Conservation (phyloP, 2,329 filamentous ascomycete species). For the Fusarium camptoceras region DNA sequence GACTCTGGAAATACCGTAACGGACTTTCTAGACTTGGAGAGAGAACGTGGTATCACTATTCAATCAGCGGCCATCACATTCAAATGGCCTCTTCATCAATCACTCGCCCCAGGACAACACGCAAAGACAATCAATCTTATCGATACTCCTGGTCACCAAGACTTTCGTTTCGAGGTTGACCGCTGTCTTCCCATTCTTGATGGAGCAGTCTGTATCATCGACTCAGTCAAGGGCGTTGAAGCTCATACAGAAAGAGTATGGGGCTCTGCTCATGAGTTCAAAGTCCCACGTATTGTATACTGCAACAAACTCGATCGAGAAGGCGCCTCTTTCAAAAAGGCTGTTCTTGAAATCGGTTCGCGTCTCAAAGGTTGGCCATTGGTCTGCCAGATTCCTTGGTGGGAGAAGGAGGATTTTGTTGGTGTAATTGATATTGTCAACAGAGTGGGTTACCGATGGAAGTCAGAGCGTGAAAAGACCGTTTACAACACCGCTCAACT, state of each 20-base stretch:
- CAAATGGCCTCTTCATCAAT: constrained; percentile 79
- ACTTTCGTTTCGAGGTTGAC: constrained; percentile 97
- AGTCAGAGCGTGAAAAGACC: constrained; percentile 57
- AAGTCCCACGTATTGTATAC: constrained; percentile 82
- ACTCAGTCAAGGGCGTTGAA: constrained; percentile 93
- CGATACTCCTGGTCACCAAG: constrained; percentile 92
- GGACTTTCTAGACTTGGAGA: constrained; percentile 93
- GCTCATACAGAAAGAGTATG: constrained; percentile 98
- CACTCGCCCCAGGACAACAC: constrained; percentile 53
- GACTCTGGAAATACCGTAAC: constrained; percentile 97
- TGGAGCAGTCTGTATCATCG: constrained; percentile 91
- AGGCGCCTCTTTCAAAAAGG: constrained; percentile 81
- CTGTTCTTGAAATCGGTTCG: constrained; percentile 85
- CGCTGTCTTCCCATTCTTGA: constrained; percentile 89
- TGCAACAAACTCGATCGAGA: constrained; percentile 85
- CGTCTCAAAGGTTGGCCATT: constrained; percentile 86
- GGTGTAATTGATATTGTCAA: constrained; percentile 88
- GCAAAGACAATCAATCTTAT: constrained; percentile 88
- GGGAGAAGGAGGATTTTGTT: constrained; percentile 81
- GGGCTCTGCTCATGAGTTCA: constrained; percentile 87
- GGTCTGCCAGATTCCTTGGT: constrained; percentile 96
- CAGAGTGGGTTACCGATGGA: constrained; percentile 80
- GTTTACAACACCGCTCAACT: constrained; percentile 48
- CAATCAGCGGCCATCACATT: constrained; percentile 98
- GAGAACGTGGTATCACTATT: constrained; percentile 94